A percentile compares a stretch with the other conserved stretches of the same genome.
Conservation (phyloP, 345 rosid genomes). For the Gossypium stocksii region DNA sequence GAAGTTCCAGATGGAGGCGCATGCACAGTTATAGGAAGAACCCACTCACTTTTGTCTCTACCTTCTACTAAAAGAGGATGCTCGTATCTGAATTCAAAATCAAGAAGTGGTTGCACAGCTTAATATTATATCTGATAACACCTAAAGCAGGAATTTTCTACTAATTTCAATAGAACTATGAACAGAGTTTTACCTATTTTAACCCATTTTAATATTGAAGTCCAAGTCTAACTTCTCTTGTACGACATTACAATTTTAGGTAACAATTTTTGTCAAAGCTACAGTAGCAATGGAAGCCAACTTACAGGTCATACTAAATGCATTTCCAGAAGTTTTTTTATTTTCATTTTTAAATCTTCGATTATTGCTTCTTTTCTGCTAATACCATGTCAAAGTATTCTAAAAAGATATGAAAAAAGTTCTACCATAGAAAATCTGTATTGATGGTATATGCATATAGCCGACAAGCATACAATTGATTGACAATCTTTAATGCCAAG, state of each 20-base stretch:
- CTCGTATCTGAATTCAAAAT: slow-evolving; percentile 57
- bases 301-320: background rate
- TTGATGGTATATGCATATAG: background rate
- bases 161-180: too few relatives aligned
- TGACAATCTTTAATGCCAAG: background rate
- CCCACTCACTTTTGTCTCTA: slow-evolving; percentile 86
- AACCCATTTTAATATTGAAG: background rate
- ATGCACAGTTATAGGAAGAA: slow-evolving; percentile 86
- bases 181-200: background rate
- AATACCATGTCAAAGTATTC: background rate
- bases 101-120: background rate
- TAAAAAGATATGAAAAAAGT: background rate
- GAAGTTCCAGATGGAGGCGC: slow-evolving; percentile 71
- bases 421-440: background rate
- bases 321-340: background rate
- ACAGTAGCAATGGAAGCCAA: background rate
- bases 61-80: slow-evolving; percentile 83
- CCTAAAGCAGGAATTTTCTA: too few relatives aligned
- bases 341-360: background rate
- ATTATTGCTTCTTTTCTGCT: background rate
- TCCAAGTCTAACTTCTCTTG: background rate
- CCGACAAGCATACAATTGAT: background rate
- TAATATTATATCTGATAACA: too few relatives aligned
- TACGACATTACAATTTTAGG: background rate
- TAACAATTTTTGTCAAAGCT: background rate